Conservation (phyloP, 352 stramenopile genomes). For the Phytophthora cajani region DNA sequence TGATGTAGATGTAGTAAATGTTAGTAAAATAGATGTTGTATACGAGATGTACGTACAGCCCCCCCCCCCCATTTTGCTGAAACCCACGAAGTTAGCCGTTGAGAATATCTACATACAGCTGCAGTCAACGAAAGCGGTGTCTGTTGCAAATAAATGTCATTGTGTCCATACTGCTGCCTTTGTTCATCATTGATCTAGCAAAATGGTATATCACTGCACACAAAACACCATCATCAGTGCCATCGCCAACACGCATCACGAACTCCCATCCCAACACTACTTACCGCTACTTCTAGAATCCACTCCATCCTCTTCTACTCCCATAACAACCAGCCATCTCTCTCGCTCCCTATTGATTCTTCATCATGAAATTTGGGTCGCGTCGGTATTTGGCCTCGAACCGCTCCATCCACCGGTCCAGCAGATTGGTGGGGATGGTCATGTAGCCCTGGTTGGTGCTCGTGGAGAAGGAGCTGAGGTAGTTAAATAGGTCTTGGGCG, state of each 20-base stretch:
- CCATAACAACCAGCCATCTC: not conserved
- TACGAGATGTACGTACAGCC: not conserved
- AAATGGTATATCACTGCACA: not conserved
- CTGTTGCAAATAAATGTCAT: conserved; percentile 13
- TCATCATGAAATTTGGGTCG: conserved; percentile 94
- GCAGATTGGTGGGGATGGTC: conserved; percentile 91
- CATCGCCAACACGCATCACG: not conserved
- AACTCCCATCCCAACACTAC: not conserved
- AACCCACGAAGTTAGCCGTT: no score
- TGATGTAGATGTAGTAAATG: conserved; percentile 8
- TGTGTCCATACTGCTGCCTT: not conserved
- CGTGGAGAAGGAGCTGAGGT: conserved; percentile 90
- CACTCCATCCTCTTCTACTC: not conserved
- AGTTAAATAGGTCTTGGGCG: conserved; percentile 92
- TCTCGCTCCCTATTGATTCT: conserved; percentile 44
- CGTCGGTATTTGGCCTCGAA: conserved; percentile 90
- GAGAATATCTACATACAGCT: no score
- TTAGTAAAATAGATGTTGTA: conserved; percentile 2
- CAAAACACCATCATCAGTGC: not conserved
- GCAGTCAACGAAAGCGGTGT: not conserved
- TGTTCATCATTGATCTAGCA: conserved; percentile 16
- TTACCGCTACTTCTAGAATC: conserved; percentile 7
- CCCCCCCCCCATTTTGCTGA: no score
- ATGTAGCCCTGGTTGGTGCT: conserved; percentile 81
- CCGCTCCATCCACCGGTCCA: conserved; percentile 92